phyloP scores from a whole-genome alignment of 257 asterid species.

The Echites panduratus region DNA sequence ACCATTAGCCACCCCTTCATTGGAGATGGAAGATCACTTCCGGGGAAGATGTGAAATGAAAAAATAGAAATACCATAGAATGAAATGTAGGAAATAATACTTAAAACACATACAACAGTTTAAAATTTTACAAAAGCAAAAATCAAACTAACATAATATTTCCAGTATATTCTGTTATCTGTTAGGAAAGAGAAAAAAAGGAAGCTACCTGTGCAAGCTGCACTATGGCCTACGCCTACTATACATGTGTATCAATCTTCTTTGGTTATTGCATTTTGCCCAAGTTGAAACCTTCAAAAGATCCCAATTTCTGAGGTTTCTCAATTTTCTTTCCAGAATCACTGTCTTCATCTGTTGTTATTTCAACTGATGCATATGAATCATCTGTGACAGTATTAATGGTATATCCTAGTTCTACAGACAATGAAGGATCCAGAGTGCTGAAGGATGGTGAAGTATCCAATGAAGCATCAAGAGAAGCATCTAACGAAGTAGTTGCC shows the following conservation, averaged over 20 bases:
- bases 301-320: slow-evolving; percentile 25
- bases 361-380: slow-evolving; percentile 8
- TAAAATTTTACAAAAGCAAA: not conserved
- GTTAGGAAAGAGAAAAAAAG: not conserved
- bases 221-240: not conserved
- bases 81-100: no score
- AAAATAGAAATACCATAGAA: no score
- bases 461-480: slow-evolving; percentile 28
- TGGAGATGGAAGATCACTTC: no score
- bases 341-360: slow-evolving; percentile 19
- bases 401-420: slow-evolving; percentile 29
- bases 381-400: slow-evolving; percentile 21
- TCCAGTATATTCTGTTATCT: not conserved
- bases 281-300: slow-evolving; percentile 41
- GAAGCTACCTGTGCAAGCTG: not conserved
- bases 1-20: no score
- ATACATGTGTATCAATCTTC: not conserved
- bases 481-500: slow-evolving; percentile 25
- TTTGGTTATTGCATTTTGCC: slow-evolving; percentile 9
- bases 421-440: slow-evolving; percentile 29
- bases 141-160: not conserved
- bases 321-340: slow-evolving; percentile 12
- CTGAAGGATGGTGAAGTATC: slow-evolving; percentile 35
- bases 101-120: not conserved
- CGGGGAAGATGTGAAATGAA: no score